A percentile compares a stretch with the other conserved stretches of the same genome.
phyloP scores from a whole-genome alignment of 2,329 filamentous ascomycete genomes.

The Pyrenochaeta sp. region DNA sequence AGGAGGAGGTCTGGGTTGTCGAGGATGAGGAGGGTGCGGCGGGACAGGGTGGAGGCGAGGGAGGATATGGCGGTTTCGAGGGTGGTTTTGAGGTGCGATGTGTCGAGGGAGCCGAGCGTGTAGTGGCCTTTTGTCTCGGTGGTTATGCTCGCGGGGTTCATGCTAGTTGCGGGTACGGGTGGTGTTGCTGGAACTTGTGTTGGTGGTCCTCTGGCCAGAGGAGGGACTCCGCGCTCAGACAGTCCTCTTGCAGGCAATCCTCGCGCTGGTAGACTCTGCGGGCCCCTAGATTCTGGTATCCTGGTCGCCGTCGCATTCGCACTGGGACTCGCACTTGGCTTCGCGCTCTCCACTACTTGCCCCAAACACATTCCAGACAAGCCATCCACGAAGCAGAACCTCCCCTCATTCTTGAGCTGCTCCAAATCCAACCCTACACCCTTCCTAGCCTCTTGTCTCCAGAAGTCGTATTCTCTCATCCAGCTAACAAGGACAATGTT shows the following conservation, averaged over 20 bases:
- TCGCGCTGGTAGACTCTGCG: conserved; percentile 21
- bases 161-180: conserved; percentile 4
- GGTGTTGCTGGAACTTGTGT: background rate
- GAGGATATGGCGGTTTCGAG: conserved; percentile 37
- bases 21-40: conserved; percentile 49
- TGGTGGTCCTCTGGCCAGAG: conserved; percentile 22
- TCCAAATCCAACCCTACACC: conserved; percentile 77
- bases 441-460: conserved; percentile 74
- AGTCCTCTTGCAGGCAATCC: conserved; percentile 27
- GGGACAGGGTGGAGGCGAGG: conserved; percentile 13
- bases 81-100: conserved; percentile 31
- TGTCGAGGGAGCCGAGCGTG: conserved; percentile 35
- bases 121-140: conserved; percentile 16
- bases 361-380: conserved; percentile 65
- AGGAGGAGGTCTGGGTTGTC: conserved; percentile 55
- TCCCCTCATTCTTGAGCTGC: conserved; percentile 62
- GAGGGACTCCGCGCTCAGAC: conserved; percentile 24
- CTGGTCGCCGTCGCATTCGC: background rate
- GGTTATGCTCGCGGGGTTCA: conserved; percentile 2
- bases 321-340: too few species aligned
- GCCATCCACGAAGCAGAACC: conserved; percentile 79
- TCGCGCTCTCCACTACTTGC: too few species aligned
- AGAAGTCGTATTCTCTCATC: conserved; percentile 78
- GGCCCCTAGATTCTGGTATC: conserved; percentile 3
- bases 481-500: conserved; percentile 81